Evolutionary conservation across 441 rosid genomes (phyloP).

Genomic region (Manihot esculenta): DNA sequence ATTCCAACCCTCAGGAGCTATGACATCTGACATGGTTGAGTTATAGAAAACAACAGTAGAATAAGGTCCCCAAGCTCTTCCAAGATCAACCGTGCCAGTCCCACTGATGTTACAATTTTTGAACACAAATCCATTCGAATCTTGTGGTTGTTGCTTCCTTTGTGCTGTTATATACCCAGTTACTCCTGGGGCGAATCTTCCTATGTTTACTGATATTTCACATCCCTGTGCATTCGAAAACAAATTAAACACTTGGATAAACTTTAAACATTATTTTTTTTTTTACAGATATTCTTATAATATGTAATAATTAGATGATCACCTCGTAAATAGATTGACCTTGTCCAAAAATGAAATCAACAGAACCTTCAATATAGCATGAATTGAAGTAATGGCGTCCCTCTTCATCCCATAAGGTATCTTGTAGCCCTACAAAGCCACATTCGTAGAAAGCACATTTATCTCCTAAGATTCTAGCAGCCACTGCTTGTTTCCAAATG

Average conservation of each 20-base stretch:
- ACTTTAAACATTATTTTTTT: no score
- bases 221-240: background rate
- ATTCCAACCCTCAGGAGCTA: constrained; percentile 39
- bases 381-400: constrained; percentile 17
- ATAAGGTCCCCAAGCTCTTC: constrained; percentile 50
- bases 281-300: no score
- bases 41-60: constrained; percentile 37
- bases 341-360: constrained; percentile 25
- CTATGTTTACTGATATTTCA: constrained; percentile 18
- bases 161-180: constrained; percentile 40
- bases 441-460: constrained; percentile 8
- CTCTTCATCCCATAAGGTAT: constrained; percentile 10
- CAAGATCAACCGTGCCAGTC: constrained; percentile 34
- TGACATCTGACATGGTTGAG: constrained; percentile 29
- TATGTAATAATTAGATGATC: no score
- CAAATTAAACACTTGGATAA: no score
- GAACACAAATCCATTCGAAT: constrained; percentile 41
- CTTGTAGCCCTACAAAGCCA: constrained; percentile 21
- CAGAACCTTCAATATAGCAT: constrained; percentile 23
- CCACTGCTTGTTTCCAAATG: background rate
- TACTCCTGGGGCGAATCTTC: constrained; percentile 17
- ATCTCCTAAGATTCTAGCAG: constrained; percentile 11
- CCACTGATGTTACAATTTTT: constrained; percentile 31
- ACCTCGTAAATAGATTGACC: constrained; percentile 23
- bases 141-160: constrained; percentile 24